These are phyloP conservation scores for Colletotrichum theobromicola DNA, from an alignment of 2,329 filamentous ascomycete genomes.

Conservation along the genomic window DNA sequence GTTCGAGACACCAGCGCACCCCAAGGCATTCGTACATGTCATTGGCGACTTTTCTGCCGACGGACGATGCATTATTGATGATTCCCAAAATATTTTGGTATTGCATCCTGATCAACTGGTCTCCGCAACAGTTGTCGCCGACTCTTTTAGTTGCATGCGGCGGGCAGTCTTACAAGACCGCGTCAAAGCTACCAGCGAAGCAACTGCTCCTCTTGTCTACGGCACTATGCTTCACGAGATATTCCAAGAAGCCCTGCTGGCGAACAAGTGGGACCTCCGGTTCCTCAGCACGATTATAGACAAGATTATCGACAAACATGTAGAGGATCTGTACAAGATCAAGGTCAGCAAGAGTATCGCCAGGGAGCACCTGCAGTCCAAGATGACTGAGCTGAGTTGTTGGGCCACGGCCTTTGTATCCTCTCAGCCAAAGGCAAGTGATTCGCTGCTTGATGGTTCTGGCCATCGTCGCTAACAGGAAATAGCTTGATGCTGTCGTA, in stretches of 20 bases:
- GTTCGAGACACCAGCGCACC: slow-evolving; percentile 78
- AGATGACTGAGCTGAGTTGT: slow-evolving; percentile 78
- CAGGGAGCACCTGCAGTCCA: slow-evolving; percentile 79
- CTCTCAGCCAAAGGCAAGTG: slow-evolving; percentile 67
- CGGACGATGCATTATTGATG: slow-evolving; percentile 82
- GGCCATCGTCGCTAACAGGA: slow-evolving; percentile 29
- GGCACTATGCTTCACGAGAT: slow-evolving; percentile 94
- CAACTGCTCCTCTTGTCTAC: slow-evolving; percentile 83
- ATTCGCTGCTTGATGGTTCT: neutral
- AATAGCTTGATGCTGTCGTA: slow-evolving; percentile 12
- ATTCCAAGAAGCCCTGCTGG: slow-evolving; percentile 87
- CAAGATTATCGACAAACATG: slow-evolving; percentile 73
- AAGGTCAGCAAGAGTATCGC: slow-evolving; percentile 76
- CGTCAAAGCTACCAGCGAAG: slow-evolving; percentile 86
- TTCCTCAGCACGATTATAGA: slow-evolving; percentile 74
- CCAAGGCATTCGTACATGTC: slow-evolving; percentile 82
- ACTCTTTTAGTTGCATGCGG: slow-evolving; percentile 90
- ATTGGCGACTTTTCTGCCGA: slow-evolving; percentile 75
- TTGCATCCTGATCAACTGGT: slow-evolving; percentile 95
- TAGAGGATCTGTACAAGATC: slow-evolving; percentile 90
- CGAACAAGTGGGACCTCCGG: slow-evolving; percentile 77
- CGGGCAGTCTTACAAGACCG: slow-evolving; percentile 93
- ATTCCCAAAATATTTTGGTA: slow-evolving; percentile 83
- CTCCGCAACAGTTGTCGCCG: slow-evolving; percentile 93
- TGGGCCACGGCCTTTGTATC: slow-evolving; percentile 88